These are phyloP conservation scores for Phascolomyces articulosus DNA, from an alignment of 371 early-diverging fungal genomes.

Conservation along the genomic window DNA sequence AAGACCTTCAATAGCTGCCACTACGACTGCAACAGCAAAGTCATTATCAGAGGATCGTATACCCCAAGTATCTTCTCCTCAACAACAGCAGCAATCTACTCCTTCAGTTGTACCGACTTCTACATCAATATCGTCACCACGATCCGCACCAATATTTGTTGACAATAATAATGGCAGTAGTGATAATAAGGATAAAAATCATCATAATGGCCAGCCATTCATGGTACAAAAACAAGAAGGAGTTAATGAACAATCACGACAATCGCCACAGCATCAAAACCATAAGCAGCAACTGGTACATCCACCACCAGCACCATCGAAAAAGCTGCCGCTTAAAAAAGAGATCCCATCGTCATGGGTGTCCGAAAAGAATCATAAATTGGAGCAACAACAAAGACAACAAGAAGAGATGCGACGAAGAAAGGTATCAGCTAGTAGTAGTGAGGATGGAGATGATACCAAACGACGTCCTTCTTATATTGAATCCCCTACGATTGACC, in stretches of 20 bases:
- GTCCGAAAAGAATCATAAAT: background rate
- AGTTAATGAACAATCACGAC: no score
- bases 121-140: background rate
- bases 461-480: background rate
- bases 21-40: background rate
- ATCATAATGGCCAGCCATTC: background rate
- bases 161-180: background rate
- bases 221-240: no score
- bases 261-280: no score
- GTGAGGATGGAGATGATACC: background rate
- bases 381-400: background rate
- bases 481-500: background rate
- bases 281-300: no score
- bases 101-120: background rate
- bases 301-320: background rate
- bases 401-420: slow-evolving; percentile 1
- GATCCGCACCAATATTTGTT: background rate
- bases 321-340: background rate
- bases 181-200: background rate
- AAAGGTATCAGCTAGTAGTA: background rate
- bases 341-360: background rate
- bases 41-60: no score
- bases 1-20: background rate
- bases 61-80: no score
- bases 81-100: background rate